Evolutionary conservation across 768 basidiomycete genomes (phyloP), one percentile per base, ranked within the genome.

Genomic region (Crucibulum laeve): DNA sequence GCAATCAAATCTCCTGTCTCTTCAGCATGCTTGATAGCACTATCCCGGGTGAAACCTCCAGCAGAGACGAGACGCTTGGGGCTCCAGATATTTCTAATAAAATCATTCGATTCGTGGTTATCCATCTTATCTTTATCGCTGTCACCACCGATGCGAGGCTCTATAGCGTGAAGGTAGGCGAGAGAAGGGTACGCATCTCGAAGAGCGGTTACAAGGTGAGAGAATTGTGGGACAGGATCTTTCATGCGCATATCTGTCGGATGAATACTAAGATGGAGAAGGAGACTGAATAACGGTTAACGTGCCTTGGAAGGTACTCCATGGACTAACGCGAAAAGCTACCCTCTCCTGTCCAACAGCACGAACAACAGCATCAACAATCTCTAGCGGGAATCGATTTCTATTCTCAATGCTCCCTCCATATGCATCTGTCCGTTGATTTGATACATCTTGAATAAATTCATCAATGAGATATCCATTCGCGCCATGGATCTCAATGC

Each of bases 331-430:
- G 3, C 79, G 64, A 42, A 80, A 61, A 0, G 61, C 77, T 7
- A 67, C 63, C 6, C 71, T 34, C n/a, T 43, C 42, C n/a, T 5
- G 17, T n/a, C 73, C 73, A 44, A 66, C 72, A 34, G 74, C 58
- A 23, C 60, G 56, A 0, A 43, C 43, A n/a, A 57, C 45, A 4
- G 66, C 70, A 36, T 70, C 67, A 11, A 75, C 50, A 38, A 74
- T 62, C 51, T 77, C 71, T 7, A 76, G 64, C 0, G 62, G 60
- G 53, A 82, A 79, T 5, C 75, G 61, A 2, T 64, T 55, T 17
- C 79, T 65, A 54, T 76, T 77, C 55, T 75, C 73, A 33, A 73
- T 43, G 24, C 66, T 69, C 4, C 80, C 80, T 5, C 80, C 80
- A 61, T 73, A 83, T 40, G 65, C 56, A 60, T 79, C 78, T 15